Evolutionary conservation across 2,329 filamentous ascomycete species (phyloP).

Genomic region (Ophiostoma triangulosporum): DNA sequence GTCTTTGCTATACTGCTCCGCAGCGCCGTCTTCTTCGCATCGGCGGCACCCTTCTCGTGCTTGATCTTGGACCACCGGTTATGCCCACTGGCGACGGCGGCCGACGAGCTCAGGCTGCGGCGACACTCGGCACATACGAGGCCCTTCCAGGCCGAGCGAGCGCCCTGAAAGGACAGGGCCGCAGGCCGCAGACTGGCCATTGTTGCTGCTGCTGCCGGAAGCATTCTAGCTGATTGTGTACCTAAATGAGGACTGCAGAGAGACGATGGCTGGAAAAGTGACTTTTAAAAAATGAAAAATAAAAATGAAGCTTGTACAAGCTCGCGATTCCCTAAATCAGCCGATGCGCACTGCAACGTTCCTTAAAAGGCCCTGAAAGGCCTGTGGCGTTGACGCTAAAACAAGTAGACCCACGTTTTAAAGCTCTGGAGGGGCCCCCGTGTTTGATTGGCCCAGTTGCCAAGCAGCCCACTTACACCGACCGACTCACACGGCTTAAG

Average conservation of each 20-base stretch:
- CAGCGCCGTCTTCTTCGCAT: conserved; percentile 62
- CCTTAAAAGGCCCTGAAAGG: background rate
- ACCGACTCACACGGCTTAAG: background rate
- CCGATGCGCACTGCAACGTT: background rate
- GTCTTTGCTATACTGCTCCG: conserved; percentile 56
- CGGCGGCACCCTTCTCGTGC: conserved; percentile 82
- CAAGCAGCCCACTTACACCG: conserved; percentile 1
- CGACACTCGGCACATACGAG: conserved; percentile 33
- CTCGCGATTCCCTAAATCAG: background rate
- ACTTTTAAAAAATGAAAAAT: too few relatives aligned
- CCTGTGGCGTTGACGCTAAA: background rate
- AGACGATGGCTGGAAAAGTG: too few relatives aligned
- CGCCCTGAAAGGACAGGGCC: background rate
- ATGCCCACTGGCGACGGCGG: conserved; percentile 50
- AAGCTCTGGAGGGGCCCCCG: conserved; percentile 5
- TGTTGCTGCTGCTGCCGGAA: background rate
- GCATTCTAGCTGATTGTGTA: background rate
- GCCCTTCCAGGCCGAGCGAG: conserved; percentile 3
- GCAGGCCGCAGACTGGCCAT: background rate
- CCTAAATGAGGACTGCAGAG: background rate
- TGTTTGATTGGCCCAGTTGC: conserved; percentile 5
- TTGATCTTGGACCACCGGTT: conserved; percentile 94
- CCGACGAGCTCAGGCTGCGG: conserved; percentile 34
- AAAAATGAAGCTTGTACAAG: background rate
- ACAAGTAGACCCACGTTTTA: background rate